Percentiles rank a stretch among this genome's conserved stretches.
phyloP scores from a whole-genome alignment of 495 filamentous ascomycete species.

The Venustampulla echinocandica region DNA sequence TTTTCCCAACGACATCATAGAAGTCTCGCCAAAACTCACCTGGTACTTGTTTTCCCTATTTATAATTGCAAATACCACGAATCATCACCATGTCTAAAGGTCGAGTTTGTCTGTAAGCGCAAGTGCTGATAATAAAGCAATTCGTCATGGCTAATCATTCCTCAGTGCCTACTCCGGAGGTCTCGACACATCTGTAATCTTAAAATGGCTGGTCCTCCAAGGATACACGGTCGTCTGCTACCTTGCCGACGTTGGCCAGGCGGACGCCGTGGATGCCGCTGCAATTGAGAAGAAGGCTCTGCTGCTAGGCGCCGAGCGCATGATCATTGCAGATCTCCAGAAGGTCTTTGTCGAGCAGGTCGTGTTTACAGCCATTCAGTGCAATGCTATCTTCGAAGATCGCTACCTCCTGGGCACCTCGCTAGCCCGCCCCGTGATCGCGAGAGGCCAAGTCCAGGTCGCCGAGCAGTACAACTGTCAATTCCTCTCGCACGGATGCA shows the following conservation, averaged over 20 bases:
- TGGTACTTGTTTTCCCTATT: too few species aligned
- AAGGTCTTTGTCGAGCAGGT: slow-evolving; percentile 77
- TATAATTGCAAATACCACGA: too few species aligned
- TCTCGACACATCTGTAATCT: neutral
- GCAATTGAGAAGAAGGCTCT: slow-evolving; percentile 57
- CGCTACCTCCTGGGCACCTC: slow-evolving; percentile 71
- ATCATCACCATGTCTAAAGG: too few species aligned
- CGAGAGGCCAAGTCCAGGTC: slow-evolving; percentile 67
- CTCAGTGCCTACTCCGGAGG: slow-evolving; percentile 16
- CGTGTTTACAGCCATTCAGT: slow-evolving; percentile 79
- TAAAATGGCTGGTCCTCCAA: neutral
- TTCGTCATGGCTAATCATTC: too few species aligned
- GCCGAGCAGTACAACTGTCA: slow-evolving; percentile 61
- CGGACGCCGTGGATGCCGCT: slow-evolving; percentile 52
- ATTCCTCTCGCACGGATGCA: slow-evolving; percentile 70
- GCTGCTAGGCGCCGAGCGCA: slow-evolving; percentile 57
- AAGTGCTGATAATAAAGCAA: too few species aligned
- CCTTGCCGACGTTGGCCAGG: slow-evolving; percentile 57
- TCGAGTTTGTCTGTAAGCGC: too few species aligned
- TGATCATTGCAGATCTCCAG: slow-evolving; percentile 59
- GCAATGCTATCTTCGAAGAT: slow-evolving; percentile 83
- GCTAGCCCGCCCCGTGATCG: slow-evolving; percentile 84
- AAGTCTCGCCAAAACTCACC: too few species aligned
- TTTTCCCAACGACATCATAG: too few species aligned
- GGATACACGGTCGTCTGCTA: slow-evolving; percentile 29